Conservation (phyloP, 345 rosid genomes). For the Corymbia maculata region DNA sequence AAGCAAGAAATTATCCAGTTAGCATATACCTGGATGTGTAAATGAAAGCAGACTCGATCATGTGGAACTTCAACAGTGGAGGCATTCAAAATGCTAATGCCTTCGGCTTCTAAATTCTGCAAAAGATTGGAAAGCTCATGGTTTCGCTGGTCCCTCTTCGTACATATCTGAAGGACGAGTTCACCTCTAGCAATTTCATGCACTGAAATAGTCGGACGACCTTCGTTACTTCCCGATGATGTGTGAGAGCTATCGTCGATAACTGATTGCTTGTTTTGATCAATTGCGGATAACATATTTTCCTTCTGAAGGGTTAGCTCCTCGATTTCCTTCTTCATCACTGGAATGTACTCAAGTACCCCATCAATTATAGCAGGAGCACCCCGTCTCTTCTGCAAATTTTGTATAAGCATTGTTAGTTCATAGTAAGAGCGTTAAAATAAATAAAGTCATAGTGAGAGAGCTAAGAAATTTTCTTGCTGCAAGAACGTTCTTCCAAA, state of each 20-base stretch:
- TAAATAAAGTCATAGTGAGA: neutral
- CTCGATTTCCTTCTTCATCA: constrained; percentile 17
- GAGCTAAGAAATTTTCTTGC: fast-evolving
- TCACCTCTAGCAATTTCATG: constrained; percentile 17
- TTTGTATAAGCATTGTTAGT: neutral
- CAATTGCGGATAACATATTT: neutral
- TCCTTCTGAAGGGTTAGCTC: constrained; percentile 13
- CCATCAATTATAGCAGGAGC: constrained; percentile 14
- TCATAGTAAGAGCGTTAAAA: neutral
- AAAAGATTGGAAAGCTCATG: constrained; percentile 4
- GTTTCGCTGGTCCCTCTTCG: neutral
- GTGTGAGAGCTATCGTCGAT: neutral
- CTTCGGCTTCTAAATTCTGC: constrained; percentile 18
- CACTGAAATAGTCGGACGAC: constrained; percentile 1
- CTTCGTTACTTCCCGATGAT: neutral
- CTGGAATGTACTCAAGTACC: constrained; percentile 24
- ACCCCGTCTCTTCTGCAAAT: constrained; percentile 15
- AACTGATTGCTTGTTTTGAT: neutral
- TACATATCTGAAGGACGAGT: constrained; percentile 15
- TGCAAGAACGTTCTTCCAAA: neutral
- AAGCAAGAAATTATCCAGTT: neutral
- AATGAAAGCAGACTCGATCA: constrained; percentile 9
- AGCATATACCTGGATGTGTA: constrained; percentile 4
- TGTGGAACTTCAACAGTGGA: constrained; percentile 12
- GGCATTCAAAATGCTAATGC: constrained; percentile 5